Percentiles rank a stretch among this genome's conserved stretches.
Evolutionary conservation across 495 filamentous ascomycete genomes (phyloP).

Genomic region (Hypoxylon cercidicola): DNA sequence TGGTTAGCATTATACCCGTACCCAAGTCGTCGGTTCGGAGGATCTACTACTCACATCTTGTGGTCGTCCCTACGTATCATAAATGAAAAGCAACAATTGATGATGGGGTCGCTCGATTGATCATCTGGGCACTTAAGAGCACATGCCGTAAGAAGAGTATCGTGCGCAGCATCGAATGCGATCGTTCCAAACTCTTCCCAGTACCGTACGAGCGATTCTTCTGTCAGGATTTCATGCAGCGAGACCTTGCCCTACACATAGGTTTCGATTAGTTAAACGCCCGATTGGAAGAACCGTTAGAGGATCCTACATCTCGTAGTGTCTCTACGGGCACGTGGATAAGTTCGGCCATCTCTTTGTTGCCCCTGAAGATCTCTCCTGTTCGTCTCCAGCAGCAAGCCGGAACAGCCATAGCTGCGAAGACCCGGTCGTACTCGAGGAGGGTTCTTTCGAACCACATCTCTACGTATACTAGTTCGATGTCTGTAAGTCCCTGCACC

Average conservation of each 20-base stretch:
- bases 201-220: slow-evolving; percentile 93
- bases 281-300: neutral
- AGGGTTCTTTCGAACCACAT: slow-evolving; percentile 98
- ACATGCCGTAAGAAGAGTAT: slow-evolving; percentile 95
- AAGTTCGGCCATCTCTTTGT: slow-evolving; percentile 98
- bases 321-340: slow-evolving; percentile 92
- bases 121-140: slow-evolving; percentile 87
- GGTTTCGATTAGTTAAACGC: slow-evolving; percentile 8
- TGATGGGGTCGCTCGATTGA: slow-evolving; percentile 73
- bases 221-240: slow-evolving; percentile 93
- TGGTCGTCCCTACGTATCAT: slow-evolving; percentile 93
- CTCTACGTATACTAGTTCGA: slow-evolving; percentile 91
- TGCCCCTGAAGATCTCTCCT: slow-evolving; percentile 96
- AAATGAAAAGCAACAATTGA: slow-evolving; percentile 97
- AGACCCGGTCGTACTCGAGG: slow-evolving; percentile 97
- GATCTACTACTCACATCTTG: slow-evolving; percentile 80
- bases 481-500: slow-evolving; percentile 88
- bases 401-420: slow-evolving; percentile 98
- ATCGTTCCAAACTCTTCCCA: slow-evolving; percentile 99
- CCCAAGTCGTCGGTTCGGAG: neutral
- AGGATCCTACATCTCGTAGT: slow-evolving; percentile 81
- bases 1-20: slow-evolving; percentile 22
- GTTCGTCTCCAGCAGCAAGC: slow-evolving; percentile 98
- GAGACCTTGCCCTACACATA: slow-evolving; percentile 85
- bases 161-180: slow-evolving; percentile 95